phyloP scores from a whole-genome alignment of 176 grass and related monocot species.

The Urochloa ruziziensis region DNA sequence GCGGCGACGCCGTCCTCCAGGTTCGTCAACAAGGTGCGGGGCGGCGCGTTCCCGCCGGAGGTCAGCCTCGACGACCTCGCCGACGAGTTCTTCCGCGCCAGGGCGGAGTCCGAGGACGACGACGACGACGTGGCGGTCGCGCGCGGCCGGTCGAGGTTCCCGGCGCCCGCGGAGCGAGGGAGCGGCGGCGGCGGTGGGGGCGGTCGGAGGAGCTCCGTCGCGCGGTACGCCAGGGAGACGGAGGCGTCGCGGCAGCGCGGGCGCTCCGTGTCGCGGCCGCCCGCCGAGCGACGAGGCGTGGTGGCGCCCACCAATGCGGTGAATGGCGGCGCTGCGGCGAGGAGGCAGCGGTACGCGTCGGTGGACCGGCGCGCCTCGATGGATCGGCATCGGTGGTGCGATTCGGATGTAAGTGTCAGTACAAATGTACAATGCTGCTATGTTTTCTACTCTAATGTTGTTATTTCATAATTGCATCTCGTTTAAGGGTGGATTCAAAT shows the following conservation, averaged over 20 bases:
- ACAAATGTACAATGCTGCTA: not conserved
- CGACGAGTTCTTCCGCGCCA: constrained; percentile 84
- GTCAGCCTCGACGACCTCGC: constrained; percentile 96
- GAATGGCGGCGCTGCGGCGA: not conserved
- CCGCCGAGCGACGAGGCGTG: constrained; percentile 33
- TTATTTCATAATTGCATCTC: not conserved
- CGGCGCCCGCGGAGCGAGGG: constrained; percentile 33
- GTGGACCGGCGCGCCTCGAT: constrained; percentile 36
- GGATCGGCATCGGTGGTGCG: constrained; percentile 40
- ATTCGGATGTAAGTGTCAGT: constrained; percentile 57
- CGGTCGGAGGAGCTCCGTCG: constrained; percentile 37
- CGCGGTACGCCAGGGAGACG: constrained; percentile 73
- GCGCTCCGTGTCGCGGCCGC: constrained; percentile 45
- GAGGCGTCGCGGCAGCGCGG: constrained; percentile 18
- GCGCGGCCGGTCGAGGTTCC: constrained; percentile 38
- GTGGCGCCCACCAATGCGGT: not conserved
- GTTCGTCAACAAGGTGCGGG: constrained; percentile 73
- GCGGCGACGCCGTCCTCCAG: constrained; percentile 59
- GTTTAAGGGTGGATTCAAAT: not conserved
- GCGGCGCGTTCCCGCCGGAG: constrained; percentile 41
- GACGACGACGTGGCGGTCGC: constrained; percentile 37
- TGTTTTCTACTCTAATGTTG: not conserved
- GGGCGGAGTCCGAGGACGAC: constrained; percentile 90
- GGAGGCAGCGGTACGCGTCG: constrained; percentile 53
- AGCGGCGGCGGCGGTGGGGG: not conserved